Percentiles rank a stretch among this genome's conserved stretches.
Conservation (phyloP, 108 stramenopile genomes). For the Stephanodiscus minutulus region DNA sequence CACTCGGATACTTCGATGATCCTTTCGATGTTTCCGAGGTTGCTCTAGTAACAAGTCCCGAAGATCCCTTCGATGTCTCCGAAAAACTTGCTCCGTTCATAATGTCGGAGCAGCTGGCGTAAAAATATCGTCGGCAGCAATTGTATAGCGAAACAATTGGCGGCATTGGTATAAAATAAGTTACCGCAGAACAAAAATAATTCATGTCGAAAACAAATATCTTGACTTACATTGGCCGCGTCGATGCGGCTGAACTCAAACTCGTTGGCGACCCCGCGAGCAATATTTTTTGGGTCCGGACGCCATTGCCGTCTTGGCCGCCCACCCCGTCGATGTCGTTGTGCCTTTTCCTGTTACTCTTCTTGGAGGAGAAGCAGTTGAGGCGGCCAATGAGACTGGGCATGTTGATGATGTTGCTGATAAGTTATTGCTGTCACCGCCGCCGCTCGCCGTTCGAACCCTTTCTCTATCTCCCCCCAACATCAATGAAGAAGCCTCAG, state of each 20-base stretch:
- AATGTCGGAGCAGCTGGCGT: neutral
- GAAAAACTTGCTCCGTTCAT: neutral
- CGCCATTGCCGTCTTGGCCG: neutral
- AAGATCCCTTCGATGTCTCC: neutral
- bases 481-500: too few relatives aligned
- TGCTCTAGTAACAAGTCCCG: neutral
- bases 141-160: neutral
- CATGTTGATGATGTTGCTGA: conserved; percentile 18
- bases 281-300: neutral
- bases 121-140: neutral
- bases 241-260: conserved; percentile 1
- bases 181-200: neutral
- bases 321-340: neutral
- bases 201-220: neutral
- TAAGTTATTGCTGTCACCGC: too few relatives aligned
- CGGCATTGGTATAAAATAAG: neutral
- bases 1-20: neutral
- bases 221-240: neutral
- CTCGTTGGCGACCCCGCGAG: neutral
- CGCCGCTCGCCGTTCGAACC: too few relatives aligned
- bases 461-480: too few relatives aligned
- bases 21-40: neutral
- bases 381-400: neutral
- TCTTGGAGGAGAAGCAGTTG: conserved; percentile 8
- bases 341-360: neutral